These are phyloP conservation scores for Phytophthora fragariaefolia DNA, from an alignment of 352 stramenopile genomes.

Conservation along the genomic window DNA sequence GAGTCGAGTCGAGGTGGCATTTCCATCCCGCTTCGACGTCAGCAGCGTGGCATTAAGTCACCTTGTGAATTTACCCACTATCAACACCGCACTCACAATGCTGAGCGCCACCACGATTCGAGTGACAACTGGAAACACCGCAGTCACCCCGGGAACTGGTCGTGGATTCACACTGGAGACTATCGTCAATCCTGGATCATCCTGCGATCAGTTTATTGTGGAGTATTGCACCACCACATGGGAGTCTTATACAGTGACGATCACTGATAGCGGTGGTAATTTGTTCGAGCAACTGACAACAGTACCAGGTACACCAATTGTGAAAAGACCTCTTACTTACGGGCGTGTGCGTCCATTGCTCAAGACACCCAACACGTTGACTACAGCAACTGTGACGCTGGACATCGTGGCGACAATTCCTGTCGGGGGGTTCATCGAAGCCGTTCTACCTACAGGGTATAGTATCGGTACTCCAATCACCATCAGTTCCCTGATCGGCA, in stretches of 20 bases:
- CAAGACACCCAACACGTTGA: slow-evolving; percentile 46
- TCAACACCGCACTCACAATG: slow-evolving; percentile 36
- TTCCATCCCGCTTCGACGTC: slow-evolving; percentile 54
- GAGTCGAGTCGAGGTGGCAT: slow-evolving; percentile 48
- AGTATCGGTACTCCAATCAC: slow-evolving; percentile 33
- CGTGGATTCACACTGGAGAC: slow-evolving; percentile 49
- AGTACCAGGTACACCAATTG: slow-evolving; percentile 60
- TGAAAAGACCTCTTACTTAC: slow-evolving; percentile 67
- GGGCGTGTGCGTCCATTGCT: slow-evolving; percentile 54
- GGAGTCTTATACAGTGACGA: slow-evolving; percentile 48
- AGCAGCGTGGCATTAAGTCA: slow-evolving; percentile 26
- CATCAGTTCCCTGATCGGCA: slow-evolving; percentile 39
- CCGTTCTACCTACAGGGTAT: slow-evolving; percentile 60
- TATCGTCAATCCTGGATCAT: slow-evolving; percentile 65
- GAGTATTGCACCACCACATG: slow-evolving; percentile 56
- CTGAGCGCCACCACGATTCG: slow-evolving; percentile 13
- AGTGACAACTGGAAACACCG: slow-evolving; percentile 41
- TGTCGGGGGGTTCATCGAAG: slow-evolving; percentile 47
- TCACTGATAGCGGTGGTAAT: slow-evolving; percentile 48
- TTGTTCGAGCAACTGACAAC: slow-evolving; percentile 49
- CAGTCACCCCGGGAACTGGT: slow-evolving; percentile 41
- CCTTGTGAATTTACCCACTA: slow-evolving; percentile 41
- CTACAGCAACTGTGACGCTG: slow-evolving; percentile 48
- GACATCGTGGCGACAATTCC: slow-evolving; percentile 50
- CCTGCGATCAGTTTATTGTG: slow-evolving; percentile 62